Evolutionary conservation across 768 basidiomycete genomes (phyloP).

Genomic region (Lactarius hengduanensis): DNA sequence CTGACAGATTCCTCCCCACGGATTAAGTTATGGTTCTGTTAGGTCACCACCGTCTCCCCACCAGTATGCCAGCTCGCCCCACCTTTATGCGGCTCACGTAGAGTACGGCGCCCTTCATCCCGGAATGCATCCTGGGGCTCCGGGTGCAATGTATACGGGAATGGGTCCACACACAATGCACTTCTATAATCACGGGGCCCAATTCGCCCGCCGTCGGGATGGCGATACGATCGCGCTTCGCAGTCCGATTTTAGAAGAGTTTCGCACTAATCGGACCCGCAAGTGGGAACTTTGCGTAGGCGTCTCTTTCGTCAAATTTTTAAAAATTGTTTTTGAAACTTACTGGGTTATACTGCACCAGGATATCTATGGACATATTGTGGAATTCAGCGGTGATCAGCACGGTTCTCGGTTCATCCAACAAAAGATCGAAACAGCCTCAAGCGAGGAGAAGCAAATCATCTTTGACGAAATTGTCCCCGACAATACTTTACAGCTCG

Average conservation of each 20-base stretch:
- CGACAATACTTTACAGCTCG: slow-evolving; percentile 66
- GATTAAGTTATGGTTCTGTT: slow-evolving; percentile 43
- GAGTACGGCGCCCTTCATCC: slow-evolving; percentile 51
- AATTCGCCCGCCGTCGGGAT: slow-evolving; percentile 48
- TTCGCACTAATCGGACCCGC: slow-evolving; percentile 72
- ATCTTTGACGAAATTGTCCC: slow-evolving; percentile 90
- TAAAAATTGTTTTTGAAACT: background rate
- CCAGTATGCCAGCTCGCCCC: slow-evolving; percentile 31
- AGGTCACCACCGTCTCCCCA: slow-evolving; percentile 46
- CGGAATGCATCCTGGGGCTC: slow-evolving; percentile 35
- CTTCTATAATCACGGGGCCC: slow-evolving; percentile 37
- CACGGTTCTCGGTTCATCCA: slow-evolving; percentile 99
- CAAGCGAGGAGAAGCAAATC: slow-evolving; percentile 72
- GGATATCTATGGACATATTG: slow-evolving; percentile 84
- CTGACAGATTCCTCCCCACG: slow-evolving; percentile 39
- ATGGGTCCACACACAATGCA: slow-evolving; percentile 29
- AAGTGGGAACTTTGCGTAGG: slow-evolving; percentile 75
- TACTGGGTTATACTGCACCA: slow-evolving; percentile 35
- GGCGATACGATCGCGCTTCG: slow-evolving; percentile 45
- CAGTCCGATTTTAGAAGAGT: slow-evolving; percentile 80
- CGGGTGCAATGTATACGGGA: slow-evolving; percentile 44
- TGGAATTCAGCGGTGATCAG: slow-evolving; percentile 93
- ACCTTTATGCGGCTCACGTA: slow-evolving; percentile 42
- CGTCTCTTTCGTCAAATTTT: slow-evolving; percentile 7
- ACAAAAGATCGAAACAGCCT: slow-evolving; percentile 73